phyloP scores from a whole-genome alignment of 1,284 basidiomycete genomes.

The Rhodotorula sp. region DNA sequence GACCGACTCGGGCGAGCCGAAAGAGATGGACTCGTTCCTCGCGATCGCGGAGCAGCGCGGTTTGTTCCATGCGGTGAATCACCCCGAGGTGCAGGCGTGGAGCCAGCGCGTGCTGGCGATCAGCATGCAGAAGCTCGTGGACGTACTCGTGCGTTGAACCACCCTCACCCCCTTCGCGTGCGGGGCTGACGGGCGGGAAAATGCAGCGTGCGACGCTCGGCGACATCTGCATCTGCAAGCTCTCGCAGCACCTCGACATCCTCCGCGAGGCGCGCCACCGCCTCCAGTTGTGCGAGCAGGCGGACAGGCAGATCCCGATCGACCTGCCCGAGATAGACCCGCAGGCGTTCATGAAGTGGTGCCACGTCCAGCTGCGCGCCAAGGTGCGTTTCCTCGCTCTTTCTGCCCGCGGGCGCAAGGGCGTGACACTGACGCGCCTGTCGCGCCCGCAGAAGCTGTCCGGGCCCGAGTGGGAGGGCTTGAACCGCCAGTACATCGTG shows the following conservation, averaged over 20 bases:
- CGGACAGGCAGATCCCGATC: conserved; percentile 39
- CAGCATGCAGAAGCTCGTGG: conserved; percentile 38
- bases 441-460: conserved; percentile 15
- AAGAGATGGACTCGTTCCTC: conserved; percentile 34
- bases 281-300: conserved; percentile 34
- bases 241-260: conserved; percentile 38
- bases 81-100: conserved; percentile 31
- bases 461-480: conserved; percentile 36
- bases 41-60: conserved; percentile 22
- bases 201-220: conserved; percentile 35
- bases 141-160: conserved; percentile 29
- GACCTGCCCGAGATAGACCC: conserved; percentile 37
- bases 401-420: too few relatives aligned
- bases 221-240: conserved; percentile 36
- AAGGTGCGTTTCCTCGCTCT: conserved; percentile 9
- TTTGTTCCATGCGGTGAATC: conserved; percentile 24
- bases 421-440: not conserved
- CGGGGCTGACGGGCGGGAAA: too few relatives aligned
- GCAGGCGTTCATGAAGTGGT: conserved; percentile 33
- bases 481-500: conserved; percentile 35
- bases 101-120: conserved; percentile 33
- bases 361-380: conserved; percentile 30
- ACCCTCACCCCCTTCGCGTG: not conserved
- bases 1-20: conserved; percentile 26
- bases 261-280: conserved; percentile 31